Evolutionary conservation across 805 yeast genomes (phyloP), one percentile per base, ranked within the genome.

Genomic region (Babjeviella inositovora): DNA sequence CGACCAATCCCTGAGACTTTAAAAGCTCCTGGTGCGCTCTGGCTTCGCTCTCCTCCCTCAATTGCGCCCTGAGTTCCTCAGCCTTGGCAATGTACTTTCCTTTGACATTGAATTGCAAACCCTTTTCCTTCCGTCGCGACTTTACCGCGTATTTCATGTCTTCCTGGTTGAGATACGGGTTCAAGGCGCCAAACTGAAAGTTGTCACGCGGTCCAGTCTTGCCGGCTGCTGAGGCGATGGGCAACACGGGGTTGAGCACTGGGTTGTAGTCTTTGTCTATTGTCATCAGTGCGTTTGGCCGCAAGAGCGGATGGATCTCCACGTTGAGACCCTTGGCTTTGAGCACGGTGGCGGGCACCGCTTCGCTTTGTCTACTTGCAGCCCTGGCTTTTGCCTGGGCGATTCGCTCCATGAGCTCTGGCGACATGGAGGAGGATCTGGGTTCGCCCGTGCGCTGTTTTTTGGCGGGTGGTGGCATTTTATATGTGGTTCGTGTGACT

Each of bases 31-130:
- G 38, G 22, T 41, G 50, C 15, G 51, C 53, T 21, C 46, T 35
- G 18, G 32, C 43, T 23, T 33, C 33, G 25, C 47, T 43, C 28
- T 49, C 49, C 21, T 47, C 50, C 21, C 39, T 41, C 10, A 46
- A 19, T 15, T 48, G 52, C 19, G 47, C 53, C 11, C 82, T 43
- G n/a, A 59, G 25, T 32, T 59, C 60, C 8, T 66, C 43, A 21
- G 70, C 85, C 26, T 53, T 43, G 19, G 51, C 57, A 2, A 73
- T 57, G 35, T 55, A 73, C 37, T 69, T 77, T 2, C 93, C 94
- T 19, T 57, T 55, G 16, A 55, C 62, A 35, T 64, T 70, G 35
- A 81, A 67, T 9, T 41, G 43, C 19, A 74, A 44, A 3, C 54
- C 59, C 24, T 65, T 39, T 10, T 39, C 38, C 10, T 34, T 36